A percentile compares a stretch with the other conserved stretches of the same genome.
Evolutionary conservation across 2,329 filamentous ascomycete genomes (phyloP).

Genomic region (Aspergillus pseudoviridinutans): DNA sequence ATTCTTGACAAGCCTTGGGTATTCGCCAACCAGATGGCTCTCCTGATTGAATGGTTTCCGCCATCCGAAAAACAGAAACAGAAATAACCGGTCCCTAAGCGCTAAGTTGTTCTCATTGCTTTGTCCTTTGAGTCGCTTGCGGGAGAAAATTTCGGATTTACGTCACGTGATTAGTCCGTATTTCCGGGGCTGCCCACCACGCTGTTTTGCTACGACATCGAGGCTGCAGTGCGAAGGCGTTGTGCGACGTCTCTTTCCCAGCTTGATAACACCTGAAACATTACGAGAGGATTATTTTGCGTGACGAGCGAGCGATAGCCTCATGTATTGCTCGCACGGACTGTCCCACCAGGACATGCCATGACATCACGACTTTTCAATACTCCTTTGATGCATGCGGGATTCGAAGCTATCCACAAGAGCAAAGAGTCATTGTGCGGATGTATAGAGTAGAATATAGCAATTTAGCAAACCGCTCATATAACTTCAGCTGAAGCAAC

Average conservation of each 20-base stretch:
- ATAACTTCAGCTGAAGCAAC: too few species aligned
- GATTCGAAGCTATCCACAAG: too few species aligned
- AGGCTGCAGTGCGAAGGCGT: too few species aligned
- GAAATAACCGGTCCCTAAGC: not conserved
- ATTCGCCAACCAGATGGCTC: constrained; percentile 29
- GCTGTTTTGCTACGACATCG: not conserved
- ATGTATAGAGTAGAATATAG: too few species aligned
- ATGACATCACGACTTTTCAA: too few species aligned
- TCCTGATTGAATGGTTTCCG: constrained; percentile 16
- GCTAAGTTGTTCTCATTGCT: not conserved
- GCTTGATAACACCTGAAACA: not conserved
- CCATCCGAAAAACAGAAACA: constrained; percentile 18
- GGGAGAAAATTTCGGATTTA: constrained; percentile 9
- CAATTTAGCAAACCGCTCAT: too few species aligned
- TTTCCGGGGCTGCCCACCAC: constrained; percentile 1
- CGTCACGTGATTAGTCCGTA: constrained; percentile 9
- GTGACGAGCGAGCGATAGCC: not conserved
- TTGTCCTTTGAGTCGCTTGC: not conserved
- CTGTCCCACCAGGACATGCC: not conserved
- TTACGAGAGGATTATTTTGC: not conserved
- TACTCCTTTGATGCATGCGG: too few species aligned
- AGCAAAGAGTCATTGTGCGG: too few species aligned
- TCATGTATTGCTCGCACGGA: not conserved
- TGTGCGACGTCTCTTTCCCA: not conserved
- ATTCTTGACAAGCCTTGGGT: constrained; percentile 40